Evolutionary conservation across 257 asterid genomes (phyloP), one percentile per base, ranked within the genome.

Genomic region (Plantago major): DNA sequence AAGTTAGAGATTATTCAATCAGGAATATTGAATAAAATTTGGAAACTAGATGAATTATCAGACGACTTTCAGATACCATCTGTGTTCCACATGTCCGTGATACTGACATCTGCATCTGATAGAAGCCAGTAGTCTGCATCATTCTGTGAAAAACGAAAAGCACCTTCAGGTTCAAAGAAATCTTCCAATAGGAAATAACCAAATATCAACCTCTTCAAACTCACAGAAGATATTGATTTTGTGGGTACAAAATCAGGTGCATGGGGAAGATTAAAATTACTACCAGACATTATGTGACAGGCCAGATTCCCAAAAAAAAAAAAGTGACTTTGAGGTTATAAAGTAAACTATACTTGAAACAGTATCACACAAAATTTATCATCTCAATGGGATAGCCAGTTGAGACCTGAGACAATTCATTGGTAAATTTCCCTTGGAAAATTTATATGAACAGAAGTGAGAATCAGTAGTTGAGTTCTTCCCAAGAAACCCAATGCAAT

Each of bases 51-150:
- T 43, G 40, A 26, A 59, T 51, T 50, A 73, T 17, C 11, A 15
- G 54, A 52, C 70, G 66, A 58, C 72, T 76, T 51, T 33, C 26
- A 33, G 40, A 65, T 84, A 91, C 96, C 68, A 66, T 86, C 98
- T n/a, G 82, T 70, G 75, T 79, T 82, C 98, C 99, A 92, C 95
- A 92, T 79, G 73, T 92, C 95, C 15, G 99, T 87, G 53, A 86
- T 79, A 89, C 99, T 92, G 74, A 88, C 81, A 66, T 72, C 85
- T 42, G 88, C 79, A 51, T 84, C 95, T 52, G 98, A 86, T 63
- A 78, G 65, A 70, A 92, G 88, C 97, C 95, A 92, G 70, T 92
- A 92, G 85, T 92, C 99, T 46, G 90, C 75, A 47, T 81, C 94
- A 18, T 83, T 78, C 99, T 93, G 91, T 68, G 69, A 79, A 67